Evolutionary conservation across 805 yeast species (phyloP).

Genomic region (Torulaspora delbrueckii): DNA sequence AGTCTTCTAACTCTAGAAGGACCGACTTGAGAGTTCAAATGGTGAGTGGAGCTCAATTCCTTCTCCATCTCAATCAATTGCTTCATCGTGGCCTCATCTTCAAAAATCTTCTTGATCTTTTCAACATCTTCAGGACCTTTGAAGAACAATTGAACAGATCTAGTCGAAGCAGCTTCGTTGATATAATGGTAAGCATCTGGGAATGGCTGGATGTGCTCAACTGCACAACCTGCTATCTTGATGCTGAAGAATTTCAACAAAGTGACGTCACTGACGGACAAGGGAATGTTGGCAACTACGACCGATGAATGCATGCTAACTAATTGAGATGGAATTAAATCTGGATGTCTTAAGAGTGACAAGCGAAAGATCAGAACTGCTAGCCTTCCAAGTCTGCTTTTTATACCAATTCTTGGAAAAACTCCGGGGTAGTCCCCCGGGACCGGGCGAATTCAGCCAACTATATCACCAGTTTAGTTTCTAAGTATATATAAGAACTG

Average conservation of each 20-base stretch:
- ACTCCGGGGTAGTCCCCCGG: constrained; percentile 1
- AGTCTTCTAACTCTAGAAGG: constrained; percentile 10
- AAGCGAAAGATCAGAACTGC: background rate
- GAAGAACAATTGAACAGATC: constrained; percentile 18
- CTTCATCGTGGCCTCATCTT: constrained; percentile 10
- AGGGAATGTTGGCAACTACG: constrained; percentile 53
- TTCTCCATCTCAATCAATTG: constrained; percentile 7
- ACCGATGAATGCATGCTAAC: constrained; percentile 33
- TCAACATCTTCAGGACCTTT: constrained; percentile 10
- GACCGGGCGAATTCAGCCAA: too few relatives aligned
- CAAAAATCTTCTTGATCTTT: constrained; percentile 13
- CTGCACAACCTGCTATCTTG: constrained; percentile 8
- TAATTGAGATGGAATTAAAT: background rate
- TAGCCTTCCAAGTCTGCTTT: background rate
- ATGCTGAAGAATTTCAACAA: constrained; percentile 13
- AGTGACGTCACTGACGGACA: constrained; percentile 38
- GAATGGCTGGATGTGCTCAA: constrained; percentile 21
- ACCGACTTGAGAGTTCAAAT: background rate
- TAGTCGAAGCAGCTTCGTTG: constrained; percentile 17
- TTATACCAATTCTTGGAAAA: background rate
- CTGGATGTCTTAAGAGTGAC: background rate
- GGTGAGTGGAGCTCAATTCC: constrained; percentile 3
- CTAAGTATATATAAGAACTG: too few relatives aligned
- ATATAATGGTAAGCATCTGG: constrained; percentile 22
- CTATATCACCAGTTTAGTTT: too few relatives aligned